phyloP scores from a whole-genome alignment of 2,329 filamentous ascomycete species.

The Scedosporium boydii region DNA sequence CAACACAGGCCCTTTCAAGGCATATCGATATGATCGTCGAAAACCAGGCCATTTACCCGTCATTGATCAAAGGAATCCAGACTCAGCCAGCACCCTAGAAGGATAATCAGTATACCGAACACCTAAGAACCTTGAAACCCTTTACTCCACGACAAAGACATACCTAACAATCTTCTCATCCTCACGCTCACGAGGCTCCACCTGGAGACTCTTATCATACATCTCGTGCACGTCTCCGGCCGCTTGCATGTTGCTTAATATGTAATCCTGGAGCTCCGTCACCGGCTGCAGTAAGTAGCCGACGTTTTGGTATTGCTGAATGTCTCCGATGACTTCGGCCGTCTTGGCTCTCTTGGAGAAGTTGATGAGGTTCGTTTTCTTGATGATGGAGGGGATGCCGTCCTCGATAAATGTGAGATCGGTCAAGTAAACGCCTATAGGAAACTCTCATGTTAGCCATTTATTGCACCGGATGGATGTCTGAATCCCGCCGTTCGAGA shows the following conservation, averaged over 20 bases:
- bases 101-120: slow-evolving; percentile 13
- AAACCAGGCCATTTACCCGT: background rate
- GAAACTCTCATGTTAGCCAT: background rate
- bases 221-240: slow-evolving; percentile 97
- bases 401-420: slow-evolving; percentile 98
- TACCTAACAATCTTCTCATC: slow-evolving; percentile 99
- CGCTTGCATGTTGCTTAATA: slow-evolving; percentile 89
- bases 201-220: slow-evolving; percentile 92
- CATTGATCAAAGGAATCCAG: slow-evolving; percentile 42
- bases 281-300: slow-evolving; percentile 90
- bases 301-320: slow-evolving; percentile 97
- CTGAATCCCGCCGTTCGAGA: background rate
- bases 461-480: background rate
- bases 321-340: slow-evolving; percentile 94
- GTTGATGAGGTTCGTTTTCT: slow-evolving; percentile 95
- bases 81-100: slow-evolving; percentile 49
- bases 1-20: background rate
- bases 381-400: slow-evolving; percentile 91
- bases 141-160: slow-evolving; percentile 17
- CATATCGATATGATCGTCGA: background rate
- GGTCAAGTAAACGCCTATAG: slow-evolving; percentile 81
- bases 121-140: background rate
- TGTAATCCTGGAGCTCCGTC: slow-evolving; percentile 89
- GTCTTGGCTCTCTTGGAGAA: slow-evolving; percentile 98
- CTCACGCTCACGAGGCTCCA: slow-evolving; percentile 92